Evolutionary conservation across 805 yeast genomes (phyloP), one percentile per base, ranked within the genome.

Genomic region (Kluyveromyces siamensis): DNA sequence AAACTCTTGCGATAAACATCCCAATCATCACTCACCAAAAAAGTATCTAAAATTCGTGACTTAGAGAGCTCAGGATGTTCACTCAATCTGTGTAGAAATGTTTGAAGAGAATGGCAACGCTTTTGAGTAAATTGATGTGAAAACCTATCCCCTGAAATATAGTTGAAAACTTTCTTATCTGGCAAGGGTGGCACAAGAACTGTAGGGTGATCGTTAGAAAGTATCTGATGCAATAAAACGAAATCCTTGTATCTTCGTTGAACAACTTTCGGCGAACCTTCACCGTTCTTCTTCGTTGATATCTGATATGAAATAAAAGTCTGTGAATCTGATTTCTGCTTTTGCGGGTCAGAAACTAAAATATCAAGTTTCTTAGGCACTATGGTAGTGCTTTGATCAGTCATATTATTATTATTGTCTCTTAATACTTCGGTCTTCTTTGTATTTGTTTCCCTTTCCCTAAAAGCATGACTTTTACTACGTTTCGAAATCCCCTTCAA

Each of bases 161-260:
- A 91, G 63, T 91, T 96, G 57, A 91, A 72, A 51, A 95, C 79
- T 69, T 86, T 87, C 65, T 89, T 90, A 52, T 91, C 95, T 0
- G 99, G 99, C 47, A 91, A 72, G 13, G 98, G 97, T 1, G 99
- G 99, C 0, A 91, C 79, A 13, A 93, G 79, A 51, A 87, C 74
- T 4, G 93, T 85, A 0, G 97, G 96, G 62, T 73, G 85, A 61
- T 90, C 96, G 55, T 80, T 83, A 45, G 74, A 64, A 47, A 91
- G 70, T 49, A 87, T 81, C 52, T 83, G 85, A 65, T 83, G 86
- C 19, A 91, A 73, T 55, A 83, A 80, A 50, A 84, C 77, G 65
- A 91, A 87, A 65, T 93, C 98, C 6, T 91, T 85, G 65, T 87
- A 91, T 46, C 99, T 74, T 57, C 97, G 54, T 49, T 63, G 66